phyloP scores from a whole-genome alignment of 345 rosid species.

The Bruguiera parviflora region DNA sequence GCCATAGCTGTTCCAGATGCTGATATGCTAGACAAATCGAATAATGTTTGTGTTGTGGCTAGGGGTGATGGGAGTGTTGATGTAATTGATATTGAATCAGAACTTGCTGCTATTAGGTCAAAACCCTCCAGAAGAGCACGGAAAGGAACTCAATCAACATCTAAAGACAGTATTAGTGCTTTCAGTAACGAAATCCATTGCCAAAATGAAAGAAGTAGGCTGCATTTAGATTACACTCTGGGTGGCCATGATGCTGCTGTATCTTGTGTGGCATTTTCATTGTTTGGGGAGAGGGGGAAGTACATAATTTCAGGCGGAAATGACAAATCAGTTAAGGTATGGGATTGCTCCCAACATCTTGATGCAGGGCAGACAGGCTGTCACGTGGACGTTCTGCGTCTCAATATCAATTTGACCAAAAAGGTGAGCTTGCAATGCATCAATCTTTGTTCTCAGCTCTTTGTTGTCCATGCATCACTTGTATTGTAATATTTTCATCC shows the following conservation, averaged over 20 bases:
- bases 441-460: background rate
- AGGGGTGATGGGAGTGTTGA: slow-evolving; percentile 79
- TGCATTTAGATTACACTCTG: slow-evolving; percentile 69
- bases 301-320: slow-evolving; percentile 82
- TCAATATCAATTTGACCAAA: slow-evolving; percentile 54
- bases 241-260: slow-evolving; percentile 91
- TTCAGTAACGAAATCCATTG: slow-evolving; percentile 18
- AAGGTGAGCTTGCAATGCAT: slow-evolving; percentile 42
- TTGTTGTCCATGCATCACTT: background rate
- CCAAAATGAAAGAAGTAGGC: slow-evolving; percentile 37
- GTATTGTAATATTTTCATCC: background rate
- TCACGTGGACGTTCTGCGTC: slow-evolving; percentile 38
- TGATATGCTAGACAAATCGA: slow-evolving; percentile 66
- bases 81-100: slow-evolving; percentile 65
- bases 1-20: slow-evolving; percentile 70
- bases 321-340: slow-evolving; percentile 73
- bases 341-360: slow-evolving; percentile 58
- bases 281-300: slow-evolving; percentile 69
- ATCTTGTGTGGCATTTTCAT: slow-evolving; percentile 71
- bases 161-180: slow-evolving; percentile 24
- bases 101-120: slow-evolving; percentile 41
- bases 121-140: slow-evolving; percentile 37
- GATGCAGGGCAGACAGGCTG: slow-evolving; percentile 33
- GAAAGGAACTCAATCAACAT: slow-evolving; percentile 55
- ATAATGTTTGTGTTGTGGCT: slow-evolving; percentile 64